Conservation (phyloP, 2,329 filamentous ascomycete species). For the Septoria petroselini region DNA sequence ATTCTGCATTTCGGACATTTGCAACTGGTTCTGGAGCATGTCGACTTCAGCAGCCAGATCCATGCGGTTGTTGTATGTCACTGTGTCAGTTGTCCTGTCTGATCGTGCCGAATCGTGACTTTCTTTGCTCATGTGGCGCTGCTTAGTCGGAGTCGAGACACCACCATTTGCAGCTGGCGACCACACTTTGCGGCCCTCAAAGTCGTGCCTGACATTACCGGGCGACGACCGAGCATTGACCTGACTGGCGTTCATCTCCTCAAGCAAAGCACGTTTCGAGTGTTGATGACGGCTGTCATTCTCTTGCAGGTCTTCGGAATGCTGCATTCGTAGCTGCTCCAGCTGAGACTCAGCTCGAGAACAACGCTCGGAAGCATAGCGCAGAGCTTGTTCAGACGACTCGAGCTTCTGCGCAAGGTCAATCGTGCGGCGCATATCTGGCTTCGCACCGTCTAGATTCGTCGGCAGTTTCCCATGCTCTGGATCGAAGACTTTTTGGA, state of each 20-base stretch:
- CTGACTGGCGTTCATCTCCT: slow-evolving; percentile 85
- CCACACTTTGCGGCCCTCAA: slow-evolving; percentile 59
- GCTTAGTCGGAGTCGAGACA: slow-evolving; percentile 63
- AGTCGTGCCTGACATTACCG: slow-evolving; percentile 62
- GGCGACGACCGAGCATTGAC: slow-evolving; percentile 70
- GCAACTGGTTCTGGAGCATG: slow-evolving; percentile 87
- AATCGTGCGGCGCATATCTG: slow-evolving; percentile 64
- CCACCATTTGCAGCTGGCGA: slow-evolving; percentile 62
- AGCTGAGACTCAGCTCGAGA: slow-evolving; percentile 80
- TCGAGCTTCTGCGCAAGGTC: slow-evolving; percentile 84
- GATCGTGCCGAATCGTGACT: slow-evolving; percentile 75
- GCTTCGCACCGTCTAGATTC: slow-evolving; percentile 65
- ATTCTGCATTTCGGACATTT: slow-evolving; percentile 93
- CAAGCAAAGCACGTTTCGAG: slow-evolving; percentile 70
- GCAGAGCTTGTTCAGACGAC: slow-evolving; percentile 80
- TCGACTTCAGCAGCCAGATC: slow-evolving; percentile 88
- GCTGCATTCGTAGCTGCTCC: slow-evolving; percentile 69
- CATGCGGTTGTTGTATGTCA: slow-evolving; percentile 82
- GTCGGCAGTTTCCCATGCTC: slow-evolving; percentile 52
- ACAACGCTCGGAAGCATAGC: slow-evolving; percentile 76
- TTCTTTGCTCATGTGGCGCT: slow-evolving; percentile 65
- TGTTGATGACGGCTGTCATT: slow-evolving; percentile 60
- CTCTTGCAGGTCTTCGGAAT: slow-evolving; percentile 67
- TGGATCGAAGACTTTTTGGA: slow-evolving; percentile 85
- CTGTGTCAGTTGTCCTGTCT: slow-evolving; percentile 78